Percentiles rank a stretch among this genome's conserved stretches.
Conservation (phyloP, 2,329 filamentous ascomycete species). For the Pseudogymnoascus destructans region DNA sequence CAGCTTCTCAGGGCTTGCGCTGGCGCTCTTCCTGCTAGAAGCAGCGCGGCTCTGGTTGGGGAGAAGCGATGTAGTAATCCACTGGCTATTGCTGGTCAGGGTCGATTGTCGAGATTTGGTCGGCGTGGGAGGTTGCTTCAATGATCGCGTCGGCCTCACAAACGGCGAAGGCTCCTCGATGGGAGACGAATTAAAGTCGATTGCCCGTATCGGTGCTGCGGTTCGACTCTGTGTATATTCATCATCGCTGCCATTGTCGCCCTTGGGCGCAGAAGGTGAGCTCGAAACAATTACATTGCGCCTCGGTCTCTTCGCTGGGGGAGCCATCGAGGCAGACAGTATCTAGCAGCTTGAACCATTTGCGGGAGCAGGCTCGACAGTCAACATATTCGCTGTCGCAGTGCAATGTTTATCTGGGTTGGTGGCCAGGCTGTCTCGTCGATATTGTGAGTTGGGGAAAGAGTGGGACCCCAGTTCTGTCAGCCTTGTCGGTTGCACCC, state of each 20-base stretch:
- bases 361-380: not conserved
- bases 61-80: not conserved
- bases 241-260: constrained; percentile 5
- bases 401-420: not conserved
- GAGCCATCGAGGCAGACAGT: constrained; percentile 20
- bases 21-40: constrained; percentile 25
- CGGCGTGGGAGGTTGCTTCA: constrained; percentile 18
- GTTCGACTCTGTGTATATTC: not conserved
- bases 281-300: constrained; percentile 35
- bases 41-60: constrained; percentile 18
- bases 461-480: not conserved
- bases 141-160: constrained; percentile 17
- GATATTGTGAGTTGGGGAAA: constrained; percentile 2
- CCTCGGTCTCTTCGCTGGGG: constrained; percentile 35
- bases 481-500: not conserved
- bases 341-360: not conserved
- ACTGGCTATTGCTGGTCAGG: not conserved
- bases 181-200: constrained; percentile 15
- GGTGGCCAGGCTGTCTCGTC: not conserved
- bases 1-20: constrained; percentile 34
- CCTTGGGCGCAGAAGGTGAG: constrained; percentile 25
- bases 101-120: constrained; percentile 8
- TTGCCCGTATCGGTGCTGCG: constrained; percentile 19
- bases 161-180: constrained; percentile 7
- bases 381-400: not conserved